Conservation (phyloP, 139 green algal species). For the Coccomyxa sp. region DNA sequence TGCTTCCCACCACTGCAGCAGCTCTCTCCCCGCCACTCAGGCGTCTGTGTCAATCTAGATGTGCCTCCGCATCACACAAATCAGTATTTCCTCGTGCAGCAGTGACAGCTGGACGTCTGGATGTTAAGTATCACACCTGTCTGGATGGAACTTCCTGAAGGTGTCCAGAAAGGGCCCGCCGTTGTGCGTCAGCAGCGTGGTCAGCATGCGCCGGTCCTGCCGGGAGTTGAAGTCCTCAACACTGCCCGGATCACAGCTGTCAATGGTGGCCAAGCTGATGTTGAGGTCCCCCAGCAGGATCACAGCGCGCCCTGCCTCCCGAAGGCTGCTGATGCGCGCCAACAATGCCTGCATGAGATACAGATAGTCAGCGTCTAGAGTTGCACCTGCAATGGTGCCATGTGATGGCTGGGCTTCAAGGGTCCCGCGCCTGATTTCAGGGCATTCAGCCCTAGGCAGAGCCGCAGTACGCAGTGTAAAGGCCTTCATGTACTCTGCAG, state of each 20-base stretch:
- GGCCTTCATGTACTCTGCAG: too few relatives aligned
- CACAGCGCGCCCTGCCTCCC: slow-evolving; percentile 36
- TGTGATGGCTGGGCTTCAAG: too few relatives aligned
- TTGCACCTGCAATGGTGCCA: too few relatives aligned
- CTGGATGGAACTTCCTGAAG: slow-evolving; percentile 35
- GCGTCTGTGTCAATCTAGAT: too few relatives aligned
- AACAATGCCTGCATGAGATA: slow-evolving; percentile 20
- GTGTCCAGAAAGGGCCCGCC: slow-evolving; percentile 31
- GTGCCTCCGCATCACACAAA: too few relatives aligned
- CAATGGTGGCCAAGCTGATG: slow-evolving; percentile 39
- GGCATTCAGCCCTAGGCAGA: not conserved
- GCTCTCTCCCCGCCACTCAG: too few relatives aligned
- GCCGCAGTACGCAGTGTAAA: not conserved
- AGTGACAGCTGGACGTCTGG: not conserved
- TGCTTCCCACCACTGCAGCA: too few relatives aligned
- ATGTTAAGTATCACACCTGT: slow-evolving; percentile 6
- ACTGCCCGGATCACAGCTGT: slow-evolving; percentile 32
- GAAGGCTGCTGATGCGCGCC: too few relatives aligned
- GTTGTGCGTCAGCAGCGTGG: slow-evolving; percentile 14
- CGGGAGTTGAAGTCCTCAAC: not conserved
- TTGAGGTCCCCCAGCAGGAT: slow-evolving; percentile 70
- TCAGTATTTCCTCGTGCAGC: not conserved
- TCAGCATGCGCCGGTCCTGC: slow-evolving; percentile 30
- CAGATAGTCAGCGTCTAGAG: too few relatives aligned
- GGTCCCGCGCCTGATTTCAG: slow-evolving; percentile 27